phyloP scores from a whole-genome alignment of 345 rosid genomes.

The Hibiscus trionum region DNA sequence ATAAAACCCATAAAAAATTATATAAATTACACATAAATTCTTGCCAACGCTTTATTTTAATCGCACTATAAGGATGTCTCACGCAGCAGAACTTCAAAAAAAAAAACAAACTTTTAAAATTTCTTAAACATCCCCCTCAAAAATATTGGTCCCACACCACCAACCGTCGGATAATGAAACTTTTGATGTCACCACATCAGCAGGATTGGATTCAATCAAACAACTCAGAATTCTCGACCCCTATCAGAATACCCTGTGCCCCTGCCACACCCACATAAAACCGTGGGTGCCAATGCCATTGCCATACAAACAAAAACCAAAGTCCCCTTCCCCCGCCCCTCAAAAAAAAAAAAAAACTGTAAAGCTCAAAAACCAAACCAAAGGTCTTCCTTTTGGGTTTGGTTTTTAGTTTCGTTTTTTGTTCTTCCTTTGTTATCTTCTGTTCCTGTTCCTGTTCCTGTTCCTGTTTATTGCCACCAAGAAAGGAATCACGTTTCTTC shows the following conservation, averaged over 20 bases:
- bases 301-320: not conserved
- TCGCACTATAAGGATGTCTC: too few relatives aligned
- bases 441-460: too few relatives aligned
- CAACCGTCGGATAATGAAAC: not conserved
- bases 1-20: too few relatives aligned
- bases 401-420: not conserved
- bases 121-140: not conserved
- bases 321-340: not conserved
- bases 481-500: not conserved
- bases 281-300: conserved; percentile 16
- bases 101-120: too few relatives aligned
- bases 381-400: conserved; percentile 6
- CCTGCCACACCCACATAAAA: conserved; percentile 14
- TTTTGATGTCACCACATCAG: not conserved
- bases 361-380: not conserved
- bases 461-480: too few relatives aligned
- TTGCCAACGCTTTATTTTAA: too few relatives aligned
- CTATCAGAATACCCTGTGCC: conserved; percentile 10
- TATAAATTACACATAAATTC: too few relatives aligned
- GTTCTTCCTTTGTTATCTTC: not conserved
- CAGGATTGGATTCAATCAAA: not conserved
- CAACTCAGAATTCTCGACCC: not conserved
- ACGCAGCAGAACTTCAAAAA: too few relatives aligned
- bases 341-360: not conserved
- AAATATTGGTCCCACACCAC: not conserved